phyloP scores from a whole-genome alignment of 768 basidiomycete species.

The Mycena haematopus region DNA sequence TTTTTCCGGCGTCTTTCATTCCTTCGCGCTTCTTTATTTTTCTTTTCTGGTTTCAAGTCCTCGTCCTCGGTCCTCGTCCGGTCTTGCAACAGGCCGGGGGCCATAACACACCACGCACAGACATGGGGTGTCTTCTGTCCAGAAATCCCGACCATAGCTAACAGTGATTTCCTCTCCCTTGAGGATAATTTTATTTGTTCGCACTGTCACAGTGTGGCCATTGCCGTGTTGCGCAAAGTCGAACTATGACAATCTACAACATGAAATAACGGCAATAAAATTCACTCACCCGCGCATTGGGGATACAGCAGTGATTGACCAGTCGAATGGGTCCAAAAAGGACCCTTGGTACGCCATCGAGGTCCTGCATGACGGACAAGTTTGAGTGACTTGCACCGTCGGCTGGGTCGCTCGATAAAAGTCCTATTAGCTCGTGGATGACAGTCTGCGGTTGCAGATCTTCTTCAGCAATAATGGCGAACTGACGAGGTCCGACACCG shows the following conservation, averaged over 20 bases:
- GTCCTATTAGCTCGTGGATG: not conserved
- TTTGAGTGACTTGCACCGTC: slow-evolving; percentile 1
- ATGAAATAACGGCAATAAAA: slow-evolving; percentile 1
- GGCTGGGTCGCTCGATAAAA: not conserved
- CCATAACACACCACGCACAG: not conserved
- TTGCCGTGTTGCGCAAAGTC: slow-evolving; percentile 3
- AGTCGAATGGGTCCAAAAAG: not conserved
- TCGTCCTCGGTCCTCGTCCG: too few relatives aligned
- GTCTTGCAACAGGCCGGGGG: not conserved
- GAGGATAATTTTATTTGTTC: not conserved
- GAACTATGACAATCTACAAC: not conserved
- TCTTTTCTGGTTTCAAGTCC: not conserved
- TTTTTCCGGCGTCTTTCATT: not conserved
- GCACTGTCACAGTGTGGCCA: slow-evolving; percentile 4
- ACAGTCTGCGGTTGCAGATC: not conserved
- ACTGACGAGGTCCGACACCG: not conserved
- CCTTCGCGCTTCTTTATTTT: not conserved
- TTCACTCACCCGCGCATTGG: slow-evolving; percentile 3
- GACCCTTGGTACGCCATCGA: slow-evolving; percentile 2
- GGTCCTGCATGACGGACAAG: slow-evolving; percentile 7
- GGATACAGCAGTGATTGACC: not conserved
- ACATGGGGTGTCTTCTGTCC: slow-evolving; percentile 1
- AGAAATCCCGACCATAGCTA: not conserved
- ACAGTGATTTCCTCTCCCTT: not conserved
- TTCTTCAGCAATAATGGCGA: not conserved